A percentile compares a stretch with the other conserved stretches of the same genome.
phyloP scores from a whole-genome alignment of 1,284 basidiomycete species.

The Fomitopsis schrenkii region DNA sequence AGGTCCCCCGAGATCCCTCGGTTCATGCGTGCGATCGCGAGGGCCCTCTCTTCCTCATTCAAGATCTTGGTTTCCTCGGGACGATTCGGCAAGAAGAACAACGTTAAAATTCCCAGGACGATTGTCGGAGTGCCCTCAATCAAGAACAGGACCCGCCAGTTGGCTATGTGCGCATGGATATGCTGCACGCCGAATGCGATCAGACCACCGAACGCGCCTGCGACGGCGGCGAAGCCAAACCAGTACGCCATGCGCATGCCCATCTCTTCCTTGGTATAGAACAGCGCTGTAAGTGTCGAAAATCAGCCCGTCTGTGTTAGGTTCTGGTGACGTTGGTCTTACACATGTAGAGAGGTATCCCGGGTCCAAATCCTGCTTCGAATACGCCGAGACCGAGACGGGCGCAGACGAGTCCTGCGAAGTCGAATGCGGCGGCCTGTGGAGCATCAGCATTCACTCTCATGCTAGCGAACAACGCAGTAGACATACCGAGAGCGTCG shows the following conservation, averaged over 20 bases:
- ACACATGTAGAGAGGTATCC: slow-evolving; percentile 74
- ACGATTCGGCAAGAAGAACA: slow-evolving; percentile 69
- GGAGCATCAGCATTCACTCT: background rate
- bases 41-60: slow-evolving; percentile 65
- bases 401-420: slow-evolving; percentile 52
- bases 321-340: slow-evolving; percentile 18
- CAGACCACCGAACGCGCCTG: slow-evolving; percentile 74
- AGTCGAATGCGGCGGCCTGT: slow-evolving; percentile 56
- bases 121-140: slow-evolving; percentile 74
- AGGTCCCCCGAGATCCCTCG: slow-evolving; percentile 63
- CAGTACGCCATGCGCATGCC: slow-evolving; percentile 72
- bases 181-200: slow-evolving; percentile 71
- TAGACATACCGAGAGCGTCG: slow-evolving; percentile 58
- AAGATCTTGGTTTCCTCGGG: slow-evolving; percentile 75
- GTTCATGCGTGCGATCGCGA: slow-evolving; percentile 75
- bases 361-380: slow-evolving; percentile 71
- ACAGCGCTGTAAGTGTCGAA: slow-evolving; percentile 47
- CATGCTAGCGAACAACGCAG: background rate
- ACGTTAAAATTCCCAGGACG: slow-evolving; percentile 60
- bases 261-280: slow-evolving; percentile 71
- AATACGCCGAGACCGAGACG: slow-evolving; percentile 65
- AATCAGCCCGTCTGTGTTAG: background rate
- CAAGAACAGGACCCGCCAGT: slow-evolving; percentile 73
- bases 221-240: slow-evolving; percentile 78
- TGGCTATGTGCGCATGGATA: slow-evolving; percentile 41